Evolutionary conservation across 306 rosid species (phyloP), one percentile per base, ranked within the genome.

Genomic region (Rosa lucieae): DNA sequence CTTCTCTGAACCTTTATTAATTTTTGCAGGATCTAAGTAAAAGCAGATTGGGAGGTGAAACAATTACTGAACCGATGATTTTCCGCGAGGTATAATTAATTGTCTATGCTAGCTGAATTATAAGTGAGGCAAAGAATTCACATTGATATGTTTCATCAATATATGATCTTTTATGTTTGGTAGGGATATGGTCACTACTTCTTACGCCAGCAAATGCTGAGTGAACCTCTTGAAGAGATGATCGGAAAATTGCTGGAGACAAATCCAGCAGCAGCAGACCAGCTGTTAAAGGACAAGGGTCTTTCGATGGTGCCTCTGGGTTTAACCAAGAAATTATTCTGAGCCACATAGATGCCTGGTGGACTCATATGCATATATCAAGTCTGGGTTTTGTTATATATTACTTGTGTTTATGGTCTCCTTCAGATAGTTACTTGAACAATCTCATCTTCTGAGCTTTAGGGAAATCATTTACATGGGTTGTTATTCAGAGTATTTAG

Each of bases 161-260:
- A 48, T 32, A 18, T 51, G 9, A 13, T 10, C 17, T 6, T 42
- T 75, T 8, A 61, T 59, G 65, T 76, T 69, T 51, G 48, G 26
- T 88, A 94, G 98, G 98, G 97, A 67, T 92, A 88, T 53, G 98
- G 98, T 3, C 98, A 94, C 80, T 94, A 90, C 80, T 85, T 83
- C 43, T 80, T 80, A 82, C 77, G 79, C 73, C 88, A 88, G 59
- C 86, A 88, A 80, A 80, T 85, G 88, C 79, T 83, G 70, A 85
- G 82, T 70, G 98, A 94, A 81, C 97, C 98, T 47, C 89, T 94
- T 18, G 98, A 92, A 79, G 98, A 94, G 92, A 89, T 94, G 91
- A 75, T 90, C 75, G 97, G 93, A 63, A 94, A 92, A 78, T 80
- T 92, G 78, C 85, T 92, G 71, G 97, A 89, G 87, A 89, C 76